Base-by-base conservation (phyloP, 2,329 filamentous ascomycete genomes). In the Pseudogymnoascus sp. region DNA sequence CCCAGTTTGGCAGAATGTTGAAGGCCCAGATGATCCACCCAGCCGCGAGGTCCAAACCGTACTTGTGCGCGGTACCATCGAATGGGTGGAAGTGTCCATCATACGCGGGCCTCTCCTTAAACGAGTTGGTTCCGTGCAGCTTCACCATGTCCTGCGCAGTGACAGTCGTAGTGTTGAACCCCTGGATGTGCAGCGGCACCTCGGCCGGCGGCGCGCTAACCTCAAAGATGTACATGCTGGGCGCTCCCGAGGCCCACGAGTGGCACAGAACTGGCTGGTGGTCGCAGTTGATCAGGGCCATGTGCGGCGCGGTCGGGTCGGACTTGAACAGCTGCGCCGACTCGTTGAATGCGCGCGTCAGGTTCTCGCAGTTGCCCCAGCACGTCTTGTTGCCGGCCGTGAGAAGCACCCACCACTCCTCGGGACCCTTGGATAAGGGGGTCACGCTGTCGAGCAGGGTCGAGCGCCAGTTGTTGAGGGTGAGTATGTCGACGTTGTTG, bases 361-460 rank as follows among this genome's bases (percentile, higher is more conserved):
- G 74, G 62, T 75, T 77, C 39, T 70, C 77, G 73, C 89, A 92
- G 68, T 82, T 78, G 66, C 87, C 88, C 58, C 64, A 69, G 64
- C 89, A 92, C 30, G 88, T 90, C 76, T 84, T 86, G 78, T 92
- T 91, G 66, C 86, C 79, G 60, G 89, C 89, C 8, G 84, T 88
- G 65, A 90, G 75, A 65, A 88, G 79, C 63, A 92, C 76, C 78
- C 88, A 85, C 86, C 86, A 91, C 74, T 90, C 85, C 73, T 87
- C 85, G 4, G 88, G 85, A 6, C 74, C 79, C 9, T 81, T 80
- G 63, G 81, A 79, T 26, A 74, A 81, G 7, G 82, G 73, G 62
- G 82, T 76, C 61, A 87, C 82, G 28, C 83, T 81, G 57, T 76
- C 76, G 69, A 82, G 84, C 62, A 92, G 76, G 2, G 84, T 82